Base-by-base conservation (phyloP, 169 alveolate species). In the Babesia caballi region DNA sequence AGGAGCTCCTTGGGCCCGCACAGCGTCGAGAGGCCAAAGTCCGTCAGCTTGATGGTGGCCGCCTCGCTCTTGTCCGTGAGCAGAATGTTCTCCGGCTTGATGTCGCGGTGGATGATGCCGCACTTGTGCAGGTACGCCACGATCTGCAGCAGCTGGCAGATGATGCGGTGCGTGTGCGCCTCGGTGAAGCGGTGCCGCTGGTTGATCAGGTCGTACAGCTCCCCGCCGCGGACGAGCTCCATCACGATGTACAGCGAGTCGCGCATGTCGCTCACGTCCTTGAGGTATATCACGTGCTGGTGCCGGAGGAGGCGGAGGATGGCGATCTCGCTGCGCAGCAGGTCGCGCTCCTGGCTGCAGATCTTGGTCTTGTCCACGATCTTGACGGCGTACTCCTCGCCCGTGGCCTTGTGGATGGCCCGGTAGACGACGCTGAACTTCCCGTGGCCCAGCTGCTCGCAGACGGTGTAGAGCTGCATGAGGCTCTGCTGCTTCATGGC, bases 51-150 rank as follows among this genome's bases (percentile, higher is more conserved):
- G n/a, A 96, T 91, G 33, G 92, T 86, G 21, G 98, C 95, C 23
- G 90, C 92, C 54, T 85, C 93, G n/a, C 94, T 91, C 63, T 92
- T 91, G 59, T 95, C 96, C 44, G 95, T 92, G 60, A 96, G 87
- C 54, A 96, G 88, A 15, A 96, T 90, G 85, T 97, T 96, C 81
- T 97, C 99, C 25, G 99, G 99, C 69, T 97, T 97, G 40, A 97
- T 73, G 89, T 97, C 99, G 21, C 98, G 66, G 66, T 96, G 99
- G 58, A 95, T 91, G 21, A 96, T 94, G 52, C 97, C 97, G 70
- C 96, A 94, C 47, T 91, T 86, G 86, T 96, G 99, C 65, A 96
- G 90, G 84, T 96, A 96, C 38, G 94, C 95, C 30, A 96, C 96
- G 12, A 98, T 97, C 30, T 89, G 84, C 60, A 96, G 89, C 57